A percentile compares a stretch with the other conserved stretches of the same genome.
phyloP scores from a whole-genome alignment of 257 asterid genomes.

The Coffea eugenioides region DNA sequence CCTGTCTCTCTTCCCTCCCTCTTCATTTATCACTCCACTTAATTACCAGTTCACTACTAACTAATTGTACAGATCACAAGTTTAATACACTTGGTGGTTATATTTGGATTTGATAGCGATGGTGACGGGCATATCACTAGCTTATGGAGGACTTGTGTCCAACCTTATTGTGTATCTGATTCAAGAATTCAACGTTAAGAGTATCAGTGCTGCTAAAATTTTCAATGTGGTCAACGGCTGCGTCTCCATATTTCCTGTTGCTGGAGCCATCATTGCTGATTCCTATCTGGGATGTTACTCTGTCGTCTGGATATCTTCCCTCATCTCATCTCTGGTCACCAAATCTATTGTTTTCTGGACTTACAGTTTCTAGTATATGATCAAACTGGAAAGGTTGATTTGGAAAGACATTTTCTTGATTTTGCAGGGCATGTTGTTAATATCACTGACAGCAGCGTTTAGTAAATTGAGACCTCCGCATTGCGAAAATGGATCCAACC shows the following conservation, averaged over 20 bases:
- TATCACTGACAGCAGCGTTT: slow-evolving; percentile 30
- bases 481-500: slow-evolving; percentile 21
- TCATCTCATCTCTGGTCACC: slow-evolving; percentile 60
- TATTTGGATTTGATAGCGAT: slow-evolving; percentile 30
- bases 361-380: no score
- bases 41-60: no score
- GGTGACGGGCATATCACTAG: slow-evolving; percentile 53
- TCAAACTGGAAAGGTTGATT: background rate
- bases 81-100: no score
- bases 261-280: slow-evolving; percentile 73
- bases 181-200: slow-evolving; percentile 64
- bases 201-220: slow-evolving; percentile 72
- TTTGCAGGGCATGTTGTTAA: slow-evolving; percentile 28
- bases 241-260: slow-evolving; percentile 60
- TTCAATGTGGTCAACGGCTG: slow-evolving; percentile 69
- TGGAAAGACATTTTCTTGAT: no score
- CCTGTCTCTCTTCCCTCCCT: background rate
- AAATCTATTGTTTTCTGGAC: background rate
- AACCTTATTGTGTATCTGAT: slow-evolving; percentile 73
- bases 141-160: slow-evolving; percentile 63
- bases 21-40: background rate
- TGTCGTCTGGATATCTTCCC: slow-evolving; percentile 68
- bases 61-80: background rate
- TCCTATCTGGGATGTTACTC: slow-evolving; percentile 66
- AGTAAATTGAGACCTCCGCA: slow-evolving; percentile 24